phyloP scores from a whole-genome alignment of 805 yeast species.

The Saturnispora diversa region DNA sequence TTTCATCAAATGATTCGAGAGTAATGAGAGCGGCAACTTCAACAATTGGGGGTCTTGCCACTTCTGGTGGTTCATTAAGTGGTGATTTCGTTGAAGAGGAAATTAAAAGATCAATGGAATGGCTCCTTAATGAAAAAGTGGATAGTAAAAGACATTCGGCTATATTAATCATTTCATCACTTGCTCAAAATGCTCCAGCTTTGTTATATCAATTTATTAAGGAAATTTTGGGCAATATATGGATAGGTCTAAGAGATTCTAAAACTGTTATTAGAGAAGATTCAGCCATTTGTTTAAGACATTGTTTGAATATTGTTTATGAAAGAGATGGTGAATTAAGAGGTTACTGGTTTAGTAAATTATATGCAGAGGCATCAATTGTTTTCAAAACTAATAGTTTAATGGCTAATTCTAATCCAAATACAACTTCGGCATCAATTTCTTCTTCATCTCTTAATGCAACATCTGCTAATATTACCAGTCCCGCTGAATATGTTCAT shows the following conservation, averaged over 20 bases:
- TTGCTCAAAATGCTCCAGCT: conserved; percentile 84
- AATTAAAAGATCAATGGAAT: conserved; percentile 80
- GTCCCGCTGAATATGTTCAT: conserved; percentile 64
- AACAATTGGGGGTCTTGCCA: conserved; percentile 81
- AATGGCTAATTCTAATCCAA: neutral
- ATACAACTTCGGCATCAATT: neutral
- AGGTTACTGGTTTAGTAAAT: conserved; percentile 64
- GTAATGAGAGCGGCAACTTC: conserved; percentile 83
- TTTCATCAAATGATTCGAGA: conserved; percentile 73
- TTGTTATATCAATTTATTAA: conserved; percentile 69
- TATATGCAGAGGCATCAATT: conserved; percentile 33
- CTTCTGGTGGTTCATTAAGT: conserved; percentile 81
- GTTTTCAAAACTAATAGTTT: conserved; percentile 20
- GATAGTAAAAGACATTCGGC: conserved; percentile 89
- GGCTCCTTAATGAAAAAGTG: conserved; percentile 83
- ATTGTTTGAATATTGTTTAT: conserved; percentile 70
- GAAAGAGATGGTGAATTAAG: conserved; percentile 67
- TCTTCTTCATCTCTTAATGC: neutral
- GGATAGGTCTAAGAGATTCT: conserved; percentile 81
- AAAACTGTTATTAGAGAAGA: conserved; percentile 70
- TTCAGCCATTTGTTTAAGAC: conserved; percentile 72
- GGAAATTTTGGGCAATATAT: conserved; percentile 70
- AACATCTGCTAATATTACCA: conserved; percentile 12
- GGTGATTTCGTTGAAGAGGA: conserved; percentile 92
- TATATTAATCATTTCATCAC: conserved; percentile 67